Base-by-base conservation (phyloP, 805 yeast species). In the Lipomyces lipofer region DNA sequence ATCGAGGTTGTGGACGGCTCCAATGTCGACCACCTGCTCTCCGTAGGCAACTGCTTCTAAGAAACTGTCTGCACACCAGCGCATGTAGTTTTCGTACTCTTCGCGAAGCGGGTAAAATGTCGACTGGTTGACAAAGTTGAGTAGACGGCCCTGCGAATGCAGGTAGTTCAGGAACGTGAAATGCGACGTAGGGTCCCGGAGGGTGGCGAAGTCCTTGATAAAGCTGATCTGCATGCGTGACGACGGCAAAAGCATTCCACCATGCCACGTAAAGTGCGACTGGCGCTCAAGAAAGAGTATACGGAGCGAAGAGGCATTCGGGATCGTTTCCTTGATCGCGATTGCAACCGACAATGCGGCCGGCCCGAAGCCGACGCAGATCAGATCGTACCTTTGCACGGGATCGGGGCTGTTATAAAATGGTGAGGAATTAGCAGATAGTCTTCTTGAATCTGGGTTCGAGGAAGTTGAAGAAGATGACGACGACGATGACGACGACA, bases 361-460 rank as follows among this genome's bases (percentile, higher is more conserved):
- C 9, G 67, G 67, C 4, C 67, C 67, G 43, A 64, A 64, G 10
- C 67, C 67, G 25, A 64, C 48, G 28, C 58, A 49, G 33, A 58
- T 51, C 19, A 57, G 33, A 21, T 58, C 61, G 38, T 51, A 56
- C 40, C n/a, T n/a, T n/a, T n/a, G n/a, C n/a, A n/a, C n/a, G n/a
- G n/a, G n/a, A n/a, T n/a, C n/a, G n/a, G n/a, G n/a, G n/a, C n/a
- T n/a, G n/a, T n/a, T n/a, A n/a, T n/a, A n/a, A n/a, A n/a, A n/a
- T n/a, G n/a, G n/a, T n/a, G n/a, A n/a, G n/a, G n/a, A n/a, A n/a
- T n/a, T n/a, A n/a, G n/a, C n/a, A n/a, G n/a, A n/a, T n/a, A n/a
- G n/a, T n/a, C n/a, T n/a, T n/a, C n/a, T n/a, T n/a, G n/a, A n/a
- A n/a, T n/a, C n/a, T n/a, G n/a, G n/a, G n/a, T n/a, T n/a, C n/a